A percentile compares a stretch with the other conserved stretches of the same genome.
These are phyloP conservation scores for Grosmannia clavigera DNA, from an alignment of 2,329 filamentous ascomycete species.

Conservation along the genomic window DNA sequence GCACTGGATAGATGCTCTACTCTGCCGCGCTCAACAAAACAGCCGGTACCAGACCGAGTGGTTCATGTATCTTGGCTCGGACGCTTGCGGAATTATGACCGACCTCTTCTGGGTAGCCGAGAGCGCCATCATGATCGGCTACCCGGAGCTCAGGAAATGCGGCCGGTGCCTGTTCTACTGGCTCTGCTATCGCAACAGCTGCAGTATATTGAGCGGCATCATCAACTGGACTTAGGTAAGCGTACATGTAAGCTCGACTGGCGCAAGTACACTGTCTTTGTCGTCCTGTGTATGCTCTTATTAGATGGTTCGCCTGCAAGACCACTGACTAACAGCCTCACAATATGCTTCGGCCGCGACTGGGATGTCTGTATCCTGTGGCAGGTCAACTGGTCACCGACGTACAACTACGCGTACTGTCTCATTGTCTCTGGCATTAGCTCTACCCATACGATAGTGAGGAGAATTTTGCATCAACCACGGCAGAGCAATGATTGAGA, in stretches of 20 bases:
- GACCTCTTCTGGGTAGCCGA: constrained; percentile 48
- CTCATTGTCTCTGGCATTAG: neutral
- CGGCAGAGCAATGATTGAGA: neutral
- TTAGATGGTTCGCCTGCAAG: no score
- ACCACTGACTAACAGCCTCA: no score
- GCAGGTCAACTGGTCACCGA: no score
- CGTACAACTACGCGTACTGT: no score
- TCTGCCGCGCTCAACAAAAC: constrained; percentile 31
- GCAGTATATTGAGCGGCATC: no score
- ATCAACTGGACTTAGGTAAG: no score
- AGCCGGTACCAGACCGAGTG: constrained; percentile 30
- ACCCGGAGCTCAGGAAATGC: constrained; percentile 45
- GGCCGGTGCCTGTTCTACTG: neutral
- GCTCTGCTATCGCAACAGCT: no score
- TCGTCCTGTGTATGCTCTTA: no score
- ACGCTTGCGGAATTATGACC: constrained; percentile 26
- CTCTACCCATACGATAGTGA: neutral
- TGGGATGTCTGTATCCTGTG: no score
- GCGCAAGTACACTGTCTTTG: no score
- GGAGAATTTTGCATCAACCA: neutral
- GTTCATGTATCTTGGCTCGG: constrained; percentile 30
- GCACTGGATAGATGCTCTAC: constrained; percentile 30
- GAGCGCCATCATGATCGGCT: constrained; percentile 59
- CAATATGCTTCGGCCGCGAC: no score
- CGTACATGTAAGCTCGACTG: no score